Conservation (phyloP, 192 early-diverging fungal species). For the Backusella morwellensis region DNA sequence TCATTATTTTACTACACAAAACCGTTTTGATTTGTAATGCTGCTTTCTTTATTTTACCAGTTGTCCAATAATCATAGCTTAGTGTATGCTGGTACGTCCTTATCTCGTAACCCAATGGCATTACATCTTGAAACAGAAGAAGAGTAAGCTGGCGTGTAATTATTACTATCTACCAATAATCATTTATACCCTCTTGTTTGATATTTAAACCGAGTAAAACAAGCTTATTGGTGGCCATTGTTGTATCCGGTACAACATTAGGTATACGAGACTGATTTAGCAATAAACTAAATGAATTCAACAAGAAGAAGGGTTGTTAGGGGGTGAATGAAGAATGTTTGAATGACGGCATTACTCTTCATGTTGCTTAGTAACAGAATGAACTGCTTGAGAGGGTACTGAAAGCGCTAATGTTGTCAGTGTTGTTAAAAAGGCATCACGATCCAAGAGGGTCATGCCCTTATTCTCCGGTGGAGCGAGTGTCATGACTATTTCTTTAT, state of each 20-base stretch:
- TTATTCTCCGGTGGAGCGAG: constrained; percentile 10
- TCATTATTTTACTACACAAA: not conserved
- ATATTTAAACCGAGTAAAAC: constrained; percentile 46
- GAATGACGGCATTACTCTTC: not conserved
- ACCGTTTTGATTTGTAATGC: not conserved
- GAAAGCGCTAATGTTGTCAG: not conserved
- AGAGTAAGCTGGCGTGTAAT: not conserved
- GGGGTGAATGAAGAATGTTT: not conserved
- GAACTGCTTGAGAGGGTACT: not conserved
- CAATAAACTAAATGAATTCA: not conserved
- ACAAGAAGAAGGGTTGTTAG: not conserved
- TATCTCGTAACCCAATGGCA: not conserved
- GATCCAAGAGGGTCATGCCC: constrained; percentile 12
- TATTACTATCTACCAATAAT: not conserved
- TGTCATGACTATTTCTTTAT: not conserved
- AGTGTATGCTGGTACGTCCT: constrained; percentile 3
- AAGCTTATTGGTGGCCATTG: constrained; percentile 41
- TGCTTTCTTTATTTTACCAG: constrained; percentile 47
- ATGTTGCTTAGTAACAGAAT: not conserved
- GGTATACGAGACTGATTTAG: not conserved
- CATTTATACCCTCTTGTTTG: constrained; percentile 7
- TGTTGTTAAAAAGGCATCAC: constrained; percentile 4
- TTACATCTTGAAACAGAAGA: not conserved
- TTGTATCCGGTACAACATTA: constrained; percentile 17
- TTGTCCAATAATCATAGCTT: constrained; percentile 60